Evolutionary conservation across 768 basidiomycete species (phyloP), one percentile per base, ranked within the genome.

Genomic region (Filobasidium wieringae): DNA sequence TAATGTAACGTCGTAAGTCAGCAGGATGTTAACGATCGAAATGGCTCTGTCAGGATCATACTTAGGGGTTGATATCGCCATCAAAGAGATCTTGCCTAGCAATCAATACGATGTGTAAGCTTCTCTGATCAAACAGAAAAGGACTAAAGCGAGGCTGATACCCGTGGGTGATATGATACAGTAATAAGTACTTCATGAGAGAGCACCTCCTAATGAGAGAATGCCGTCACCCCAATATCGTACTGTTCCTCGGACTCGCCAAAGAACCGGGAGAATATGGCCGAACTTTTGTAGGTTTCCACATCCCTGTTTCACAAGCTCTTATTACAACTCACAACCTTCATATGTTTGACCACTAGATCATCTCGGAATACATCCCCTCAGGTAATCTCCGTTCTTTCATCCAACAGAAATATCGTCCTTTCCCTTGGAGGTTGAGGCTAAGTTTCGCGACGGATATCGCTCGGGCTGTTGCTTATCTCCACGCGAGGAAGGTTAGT

Each of bases 181-280:
- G 57, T 9, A 43, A 84, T 66, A 99, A 99, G 75, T 97, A 99
- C 77, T 93, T 97, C 72, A 88, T 93, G 68, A 81, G 93, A n/a
- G 93, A 99, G 79, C 95, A 91, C 88, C 80, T 88, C 30, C 81
- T 97, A 30, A 95, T 96, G 90, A 80, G 82, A 68, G 87, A 90
- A 77, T 85, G 86, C 39, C 79, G 90, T 54, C 91, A 90, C 74
- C 87, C 88, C 8, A 90, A 92, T 68, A 87, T 95, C 62, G 90
- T 91, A 36, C 82, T 90, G 52, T 93, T 90, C 76, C 82, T 97
- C 47, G 93, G 93, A 12, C 51, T 73, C 26, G 67, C 65, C 19
- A 67, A 63, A 36, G 69, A 68, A 15, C 64, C 70, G 33, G 60
- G 57, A 4, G 66, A 62, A 0, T 68, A 70, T 51, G 72, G 64